Evolutionary conservation across 1,139 yeast species (phyloP).

Genomic region (Pneumocystis murina): DNA sequence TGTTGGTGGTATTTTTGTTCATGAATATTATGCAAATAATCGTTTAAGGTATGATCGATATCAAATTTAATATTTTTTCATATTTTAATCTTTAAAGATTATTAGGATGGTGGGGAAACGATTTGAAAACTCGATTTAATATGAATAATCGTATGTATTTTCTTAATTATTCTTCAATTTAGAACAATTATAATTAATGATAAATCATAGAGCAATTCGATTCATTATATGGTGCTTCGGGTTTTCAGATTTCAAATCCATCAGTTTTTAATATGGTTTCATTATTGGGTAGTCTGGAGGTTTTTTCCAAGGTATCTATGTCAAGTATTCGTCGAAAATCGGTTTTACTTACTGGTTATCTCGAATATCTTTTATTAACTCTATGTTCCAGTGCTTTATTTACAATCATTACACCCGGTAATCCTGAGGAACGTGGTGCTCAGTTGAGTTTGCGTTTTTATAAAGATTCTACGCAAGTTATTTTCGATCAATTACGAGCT

Average conservation of each 20-base stretch:
- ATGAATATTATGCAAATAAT: constrained; percentile 33
- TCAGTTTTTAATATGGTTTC: constrained; percentile 72
- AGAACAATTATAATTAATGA: background rate
- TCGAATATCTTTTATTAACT: constrained; percentile 34
- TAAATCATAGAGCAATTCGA: constrained; percentile 33
- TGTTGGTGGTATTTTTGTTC: constrained; percentile 68
- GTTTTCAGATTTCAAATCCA: constrained; percentile 87
- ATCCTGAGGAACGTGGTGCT: constrained; percentile 50
- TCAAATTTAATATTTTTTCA: constrained; percentile 19
- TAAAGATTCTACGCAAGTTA: constrained; percentile 47
- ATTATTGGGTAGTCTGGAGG: constrained; percentile 46
- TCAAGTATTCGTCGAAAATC: constrained; percentile 42
- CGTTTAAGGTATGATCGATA: constrained; percentile 10
- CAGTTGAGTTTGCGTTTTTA: constrained; percentile 62
- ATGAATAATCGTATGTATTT: constrained; percentile 41
- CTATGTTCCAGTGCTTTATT: constrained; percentile 28
- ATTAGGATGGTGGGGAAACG: constrained; percentile 98
- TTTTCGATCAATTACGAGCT: constrained; percentile 34
- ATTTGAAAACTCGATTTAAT: constrained; percentile 49
- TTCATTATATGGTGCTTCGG: constrained; percentile 70
- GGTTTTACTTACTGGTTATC: constrained; percentile 39
- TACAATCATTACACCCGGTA: constrained; percentile 56
- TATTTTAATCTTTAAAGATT: constrained; percentile 42
- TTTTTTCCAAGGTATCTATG: constrained; percentile 48
- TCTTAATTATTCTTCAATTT: background rate